Evolutionary conservation across 2,329 filamentous ascomycete species (phyloP), one percentile per base, ranked within the genome.

Genomic region (Fusarium mangiferae): DNA sequence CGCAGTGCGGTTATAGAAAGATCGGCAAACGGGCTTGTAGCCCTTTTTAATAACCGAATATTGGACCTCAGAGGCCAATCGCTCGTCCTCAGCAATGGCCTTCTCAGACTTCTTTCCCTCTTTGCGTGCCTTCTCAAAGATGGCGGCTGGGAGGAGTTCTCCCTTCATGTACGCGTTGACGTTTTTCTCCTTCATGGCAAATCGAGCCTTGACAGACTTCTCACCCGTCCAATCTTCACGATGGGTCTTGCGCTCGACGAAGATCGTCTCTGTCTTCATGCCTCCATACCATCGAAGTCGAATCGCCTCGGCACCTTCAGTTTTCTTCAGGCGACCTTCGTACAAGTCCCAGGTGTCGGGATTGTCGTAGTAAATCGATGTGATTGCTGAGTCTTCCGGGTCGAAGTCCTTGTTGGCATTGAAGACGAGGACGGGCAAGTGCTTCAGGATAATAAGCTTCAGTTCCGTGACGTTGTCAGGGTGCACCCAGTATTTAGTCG

Each of bases 401-500:
- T 97, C 94, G 75, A 98, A 99, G 78, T 98, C 96, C 83, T 99
- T 99, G 86, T 92, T 97, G 20, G 96, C 89, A 81, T 98, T 99
- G 88, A 98, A 99, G 17, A 99, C 96, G 22, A 99, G 88, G 14
- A 99, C 96, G 1, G 96, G 96, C 72, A 99, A 87, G 85, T 99
- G 96, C 87, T 99, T 98, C 59, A 99, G 87, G 80, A 99, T 95
- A 80, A 99, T 96, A 82, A 99, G 91, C 86, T 99, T 99, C 71
- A 99, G 85, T 85, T 99, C 96, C 10, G 96, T 98, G 77, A 99
- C 96, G 80, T 99, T 99, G 83, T 98, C 96, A 6, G 94, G 94
- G 80, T 99, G 96, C 51, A 99, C 96, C 96, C 96, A 99, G 86
- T 99, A 99, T 84, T 99, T 99, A 38, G 96, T 99, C 2, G 96